Percentiles rank a stretch among this genome's conserved stretches.
Conservation (phyloP, 2,329 filamentous ascomycete species). For the Sporothrix protearum region DNA sequence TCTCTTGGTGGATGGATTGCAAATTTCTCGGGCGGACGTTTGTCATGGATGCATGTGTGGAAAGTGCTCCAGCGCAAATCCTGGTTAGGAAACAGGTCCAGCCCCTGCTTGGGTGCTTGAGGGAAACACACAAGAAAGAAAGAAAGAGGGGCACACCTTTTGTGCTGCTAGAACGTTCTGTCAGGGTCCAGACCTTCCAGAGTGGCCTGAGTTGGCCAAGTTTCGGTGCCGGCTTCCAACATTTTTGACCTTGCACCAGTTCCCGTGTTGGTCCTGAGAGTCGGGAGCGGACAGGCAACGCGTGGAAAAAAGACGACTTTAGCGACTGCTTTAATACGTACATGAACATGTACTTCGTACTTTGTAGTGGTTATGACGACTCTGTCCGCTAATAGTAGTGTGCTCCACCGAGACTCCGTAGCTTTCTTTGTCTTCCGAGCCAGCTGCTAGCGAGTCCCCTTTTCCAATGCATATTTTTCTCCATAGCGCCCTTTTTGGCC, state of each 20-base stretch:
- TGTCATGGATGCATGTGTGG: background rate
- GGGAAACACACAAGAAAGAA: background rate
- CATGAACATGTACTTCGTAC: no score
- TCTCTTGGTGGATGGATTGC: background rate
- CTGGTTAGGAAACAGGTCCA: background rate
- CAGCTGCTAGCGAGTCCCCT: constrained; percentile 7
- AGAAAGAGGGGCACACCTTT: constrained; percentile 8
- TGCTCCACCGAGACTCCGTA: background rate
- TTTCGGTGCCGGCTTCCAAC: constrained; percentile 25
- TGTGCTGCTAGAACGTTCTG: constrained; percentile 25
- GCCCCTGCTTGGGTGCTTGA: no score
- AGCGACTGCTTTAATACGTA: background rate
- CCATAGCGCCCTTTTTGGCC: background rate
- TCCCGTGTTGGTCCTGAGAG: background rate
- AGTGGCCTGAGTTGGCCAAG: constrained; percentile 27
- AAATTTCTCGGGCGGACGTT: background rate
- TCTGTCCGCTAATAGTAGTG: background rate
- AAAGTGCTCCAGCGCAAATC: background rate
- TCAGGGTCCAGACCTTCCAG: constrained; percentile 25
- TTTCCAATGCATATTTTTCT: background rate
- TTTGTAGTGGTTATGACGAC: background rate
- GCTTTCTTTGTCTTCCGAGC: background rate
- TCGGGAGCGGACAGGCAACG: background rate
- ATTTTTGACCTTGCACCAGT: constrained; percentile 14
- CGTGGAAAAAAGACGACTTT: background rate